Base-by-base conservation (phyloP, 257 asterid species). In the Plantago elongata region DNA sequence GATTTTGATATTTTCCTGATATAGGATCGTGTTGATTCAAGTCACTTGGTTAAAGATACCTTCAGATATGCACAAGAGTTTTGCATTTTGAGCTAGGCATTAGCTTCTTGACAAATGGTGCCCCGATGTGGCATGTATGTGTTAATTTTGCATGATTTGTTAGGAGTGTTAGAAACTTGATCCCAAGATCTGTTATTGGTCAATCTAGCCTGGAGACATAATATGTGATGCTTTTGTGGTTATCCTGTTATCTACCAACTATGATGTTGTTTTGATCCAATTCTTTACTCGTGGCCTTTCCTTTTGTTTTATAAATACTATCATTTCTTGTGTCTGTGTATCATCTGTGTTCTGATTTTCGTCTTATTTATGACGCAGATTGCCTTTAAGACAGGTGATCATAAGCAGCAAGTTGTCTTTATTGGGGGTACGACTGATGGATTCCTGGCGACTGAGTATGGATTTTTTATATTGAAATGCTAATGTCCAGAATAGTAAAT, bases 341-440 rank as follows among this genome's bases (percentile, higher is more conserved):
- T 22, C 27, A 22, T 22, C 27, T 34, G 40, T 34, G 40, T 22
- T 17, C 58, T 13, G 27, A 52, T 37, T 17, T 52, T 5, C 34
- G 9, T 30, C 37, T 52, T 5, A 30, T 66, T 43, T 57, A 49
- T 72, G 68, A 51, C 72, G 72, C 88, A 89, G 97, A 96, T 85
- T 75, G 97, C 96, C 15, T 93, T 93, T 47, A 89, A 85, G 81
- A 93, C 94, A 9, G 95, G 97, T 56, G 95, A 93, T 66, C 83
- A 85, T 70, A 89, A 72, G 51, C 90, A 84, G 59, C 97, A 93
- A 78, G 94, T 89, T 70, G 81, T 93, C 74, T 87, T 93, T 65
- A 83, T 89, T 62, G 97, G 96, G 58, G 99, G 99, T 61, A 77
- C 87, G 61, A 85, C 92, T 0, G 91, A 89, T 71, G 99, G 99